These are phyloP conservation scores for Thamnidium elegans DNA, from an alignment of 192 early-diverging fungal genomes.

Conservation along the genomic window DNA sequence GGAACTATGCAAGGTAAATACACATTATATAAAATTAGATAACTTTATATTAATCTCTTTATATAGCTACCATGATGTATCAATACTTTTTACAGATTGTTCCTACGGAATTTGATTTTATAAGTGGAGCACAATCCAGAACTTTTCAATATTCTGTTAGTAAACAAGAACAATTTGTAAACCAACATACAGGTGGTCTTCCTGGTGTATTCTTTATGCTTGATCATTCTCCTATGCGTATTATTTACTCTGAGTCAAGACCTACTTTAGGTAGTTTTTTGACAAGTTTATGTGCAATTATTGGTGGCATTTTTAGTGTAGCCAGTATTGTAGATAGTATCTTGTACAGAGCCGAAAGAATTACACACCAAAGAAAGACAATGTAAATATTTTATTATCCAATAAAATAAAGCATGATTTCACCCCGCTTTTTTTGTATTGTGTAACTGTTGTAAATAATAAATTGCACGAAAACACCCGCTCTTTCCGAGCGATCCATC, in stretches of 20 bases:
- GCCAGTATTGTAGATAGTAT: conserved; percentile 82
- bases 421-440: too few species aligned
- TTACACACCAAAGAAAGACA: neutral
- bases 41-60: neutral
- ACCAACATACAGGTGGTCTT: conserved; percentile 14
- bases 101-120: conserved; percentile 71
- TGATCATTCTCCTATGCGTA: conserved; percentile 95
- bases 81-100: conserved; percentile 96
- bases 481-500: too few species aligned
- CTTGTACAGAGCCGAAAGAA: conserved; percentile 68
- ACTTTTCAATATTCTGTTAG: conserved; percentile 96
- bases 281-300: conserved; percentile 86
- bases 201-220: conserved; percentile 78
- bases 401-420: too few species aligned
- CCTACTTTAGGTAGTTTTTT: conserved; percentile 83
- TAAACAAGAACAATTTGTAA: conserved; percentile 71
- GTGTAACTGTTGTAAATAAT: too few species aligned
- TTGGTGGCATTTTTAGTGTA: conserved; percentile 94
- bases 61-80: conserved; percentile 52
- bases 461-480: too few species aligned
- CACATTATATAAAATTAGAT: neutral
- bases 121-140: conserved; percentile 60
- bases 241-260: conserved; percentile 75
- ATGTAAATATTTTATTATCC: too few species aligned
- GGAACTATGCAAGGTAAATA: conserved; percentile 40